Evolutionary conservation across 495 filamentous ascomycete genomes (phyloP), one percentile per base, ranked within the genome.

Genomic region (Trichoderma parareesei): DNA sequence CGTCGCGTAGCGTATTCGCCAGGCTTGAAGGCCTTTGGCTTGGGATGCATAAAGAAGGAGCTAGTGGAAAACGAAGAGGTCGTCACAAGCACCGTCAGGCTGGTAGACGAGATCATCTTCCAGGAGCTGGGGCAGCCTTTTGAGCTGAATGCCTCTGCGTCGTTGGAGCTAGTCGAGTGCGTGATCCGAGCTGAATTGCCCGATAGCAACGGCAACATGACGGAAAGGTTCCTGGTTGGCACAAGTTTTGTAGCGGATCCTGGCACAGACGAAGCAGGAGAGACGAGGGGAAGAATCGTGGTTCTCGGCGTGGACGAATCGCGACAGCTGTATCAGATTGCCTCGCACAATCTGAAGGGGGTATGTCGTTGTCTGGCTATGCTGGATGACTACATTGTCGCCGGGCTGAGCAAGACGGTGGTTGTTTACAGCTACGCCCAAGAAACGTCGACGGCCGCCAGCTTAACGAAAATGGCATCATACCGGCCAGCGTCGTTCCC

Each of bases 401-500:
- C 91, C 0, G 93, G 88, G 1, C 78, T 97, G 38, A 84, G 90
- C 48, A 97, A 96, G 72, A 93, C 91, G 9, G 89, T 96, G 27
- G 84, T 90, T 5, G 73, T 90, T 10, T 88, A 84, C 70, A 73
- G 78, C 35, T 82, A 89, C 42, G 68, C 71, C 20, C 80, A 84
- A 69, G 75, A 68, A 59, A 76, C 77, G 64, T 77, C 73, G 62
- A 80, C 71, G 62, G 79, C 76, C 64, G 85, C 71, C 11, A 69
- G 73, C 46, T 78, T 98, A 40, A 81, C 80, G 41, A 91, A 87
- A 70, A 67, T 87, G 9, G 88, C 88, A 49, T 85, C 83, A 11
- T 97, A 90, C 72, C 84, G 91, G 18, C 89, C 90, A 13, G 85
- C 92, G 20, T 96, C 91, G 0, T 90, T 90, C 38, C 95, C 94